phyloP scores from a whole-genome alignment of 768 basidiomycete genomes.

The Xerocomellus dryophilus region DNA sequence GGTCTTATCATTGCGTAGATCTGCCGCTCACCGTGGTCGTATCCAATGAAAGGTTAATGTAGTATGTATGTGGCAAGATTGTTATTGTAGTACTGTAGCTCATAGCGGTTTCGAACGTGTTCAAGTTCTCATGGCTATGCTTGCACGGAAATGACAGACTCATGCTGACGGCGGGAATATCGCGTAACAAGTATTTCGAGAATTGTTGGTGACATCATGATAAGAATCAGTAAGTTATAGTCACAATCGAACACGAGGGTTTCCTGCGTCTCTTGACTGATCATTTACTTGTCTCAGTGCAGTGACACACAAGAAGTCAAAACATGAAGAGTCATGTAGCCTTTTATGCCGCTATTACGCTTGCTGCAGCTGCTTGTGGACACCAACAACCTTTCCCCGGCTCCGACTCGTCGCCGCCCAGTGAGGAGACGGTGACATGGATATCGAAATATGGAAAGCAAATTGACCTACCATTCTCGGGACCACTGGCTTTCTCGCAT shows the following conservation, averaged over 20 bases:
- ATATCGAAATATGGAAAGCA: conserved; percentile 71
- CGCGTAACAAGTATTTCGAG: not conserved
- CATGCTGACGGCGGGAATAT: not conserved
- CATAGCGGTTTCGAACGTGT: too few species aligned
- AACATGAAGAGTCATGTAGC: conserved; percentile 12
- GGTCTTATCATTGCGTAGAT: conserved; percentile 41
- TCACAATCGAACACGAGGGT: not conserved
- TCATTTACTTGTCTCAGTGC: not conserved
- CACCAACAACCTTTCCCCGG: conserved; percentile 16
- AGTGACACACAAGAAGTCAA: not conserved
- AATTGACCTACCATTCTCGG: conserved; percentile 72
- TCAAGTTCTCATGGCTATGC: not conserved
- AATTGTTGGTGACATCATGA: not conserved
- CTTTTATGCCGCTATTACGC: not conserved
- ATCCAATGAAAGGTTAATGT: conserved; percentile 7
- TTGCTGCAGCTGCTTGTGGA: conserved; percentile 1
- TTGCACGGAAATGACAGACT: not conserved
- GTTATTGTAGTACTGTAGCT: not conserved
- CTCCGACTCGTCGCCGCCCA: not conserved
- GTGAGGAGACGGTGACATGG: conserved; percentile 47
- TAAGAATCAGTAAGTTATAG: not conserved
- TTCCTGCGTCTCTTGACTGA: not conserved
- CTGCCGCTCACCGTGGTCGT: conserved; percentile 24
- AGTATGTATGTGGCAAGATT: not conserved
- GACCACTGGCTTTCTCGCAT: conserved; percentile 81